Evolutionary conservation across 2,329 filamentous ascomycete genomes (phyloP), one percentile per base, ranked within the genome.

Genomic region (Alternaria sp.): DNA sequence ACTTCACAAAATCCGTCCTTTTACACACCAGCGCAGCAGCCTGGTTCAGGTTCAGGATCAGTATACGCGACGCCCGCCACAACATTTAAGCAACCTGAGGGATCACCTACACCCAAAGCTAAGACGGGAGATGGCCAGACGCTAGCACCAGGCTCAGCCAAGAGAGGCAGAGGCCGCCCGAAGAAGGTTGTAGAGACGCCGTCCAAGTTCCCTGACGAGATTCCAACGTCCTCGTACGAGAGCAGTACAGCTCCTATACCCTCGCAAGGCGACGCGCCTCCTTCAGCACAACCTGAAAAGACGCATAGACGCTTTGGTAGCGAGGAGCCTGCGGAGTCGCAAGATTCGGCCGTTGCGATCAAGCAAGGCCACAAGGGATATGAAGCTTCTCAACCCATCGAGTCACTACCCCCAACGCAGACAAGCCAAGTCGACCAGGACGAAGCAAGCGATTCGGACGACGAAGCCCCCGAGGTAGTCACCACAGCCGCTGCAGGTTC

Each of bases 401-500:
- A 41, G 37, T 41, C 37, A 41, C 37, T 41, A 15, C 54, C 53
- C 21, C 53, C 47, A 44, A 15, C 33, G 8, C 28, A 47, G 50
- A 12, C 53, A 14, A 59, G 61, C 10, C 55, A 66, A 21, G 56
- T 67, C 12, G 67, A 71, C 11, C 71, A 77, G 15, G 73, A 73
- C 60, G 70, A 72, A 14, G 73, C 63, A 30, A 74, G 67, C 65
- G 78, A 79, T 65, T 77, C 78, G 0, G 79, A 80, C 59, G 77
- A 80, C 59, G 78, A 80, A 64, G 79, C 78, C 7, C 78, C 79
- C n/a, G 80, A 81, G 55, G 70, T 75, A 14, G 72, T 80, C 55
- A 78, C 76, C 9, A 73, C 74, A 20, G 73, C 73, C 2, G 68
- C 73, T 6, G 79, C 78, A 6, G 65, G 70, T 15, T 69, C 71